A percentile compares a stretch with the other conserved stretches of the same genome.
These are phyloP conservation scores for Millerozyma miso DNA, from an alignment of 805 yeast genomes.

Conservation along the genomic window DNA sequence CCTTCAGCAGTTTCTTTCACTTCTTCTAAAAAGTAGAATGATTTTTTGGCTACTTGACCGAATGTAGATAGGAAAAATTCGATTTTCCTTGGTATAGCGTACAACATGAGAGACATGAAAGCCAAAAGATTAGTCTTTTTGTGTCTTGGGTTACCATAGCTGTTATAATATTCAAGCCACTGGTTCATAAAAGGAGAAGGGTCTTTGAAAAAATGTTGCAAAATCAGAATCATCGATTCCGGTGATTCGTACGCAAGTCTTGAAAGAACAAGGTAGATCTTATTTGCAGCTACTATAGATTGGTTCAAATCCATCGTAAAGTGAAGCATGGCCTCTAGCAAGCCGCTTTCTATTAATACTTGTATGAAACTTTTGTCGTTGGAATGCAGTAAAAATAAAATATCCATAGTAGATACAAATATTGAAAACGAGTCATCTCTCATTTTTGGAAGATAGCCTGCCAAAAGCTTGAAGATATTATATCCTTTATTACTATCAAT, in stretches of 20 bases:
- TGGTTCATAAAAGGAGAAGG: constrained; percentile 18
- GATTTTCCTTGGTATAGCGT: constrained; percentile 22
- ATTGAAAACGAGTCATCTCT: constrained; percentile 67
- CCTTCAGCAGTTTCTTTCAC: constrained; percentile 51
- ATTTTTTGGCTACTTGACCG: constrained; percentile 25
- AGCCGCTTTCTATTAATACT: constrained; percentile 39
- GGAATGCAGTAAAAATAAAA: constrained; percentile 34
- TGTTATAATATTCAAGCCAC: constrained; percentile 41
- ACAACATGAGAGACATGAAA: constrained; percentile 46
- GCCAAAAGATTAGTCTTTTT: constrained; percentile 68
- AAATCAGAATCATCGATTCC: constrained; percentile 28
- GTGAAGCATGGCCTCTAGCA: constrained; percentile 38
- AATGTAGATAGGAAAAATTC: constrained; percentile 19
- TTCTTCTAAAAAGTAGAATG: constrained; percentile 61
- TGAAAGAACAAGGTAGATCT: constrained; percentile 33
- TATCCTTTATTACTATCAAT: constrained; percentile 34
- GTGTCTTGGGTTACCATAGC: constrained; percentile 69
- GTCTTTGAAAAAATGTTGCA: constrained; percentile 26
- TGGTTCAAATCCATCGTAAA: constrained; percentile 42
- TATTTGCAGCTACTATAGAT: constrained; percentile 36
- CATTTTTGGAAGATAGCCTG: constrained; percentile 53
- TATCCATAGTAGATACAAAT: constrained; percentile 52
- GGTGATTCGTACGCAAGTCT: constrained; percentile 34
- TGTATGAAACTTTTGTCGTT: constrained; percentile 22
- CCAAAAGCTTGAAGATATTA: constrained; percentile 45